phyloP scores from a whole-genome alignment of 768 basidiomycete species.

The Phanerochaete carnosa region DNA sequence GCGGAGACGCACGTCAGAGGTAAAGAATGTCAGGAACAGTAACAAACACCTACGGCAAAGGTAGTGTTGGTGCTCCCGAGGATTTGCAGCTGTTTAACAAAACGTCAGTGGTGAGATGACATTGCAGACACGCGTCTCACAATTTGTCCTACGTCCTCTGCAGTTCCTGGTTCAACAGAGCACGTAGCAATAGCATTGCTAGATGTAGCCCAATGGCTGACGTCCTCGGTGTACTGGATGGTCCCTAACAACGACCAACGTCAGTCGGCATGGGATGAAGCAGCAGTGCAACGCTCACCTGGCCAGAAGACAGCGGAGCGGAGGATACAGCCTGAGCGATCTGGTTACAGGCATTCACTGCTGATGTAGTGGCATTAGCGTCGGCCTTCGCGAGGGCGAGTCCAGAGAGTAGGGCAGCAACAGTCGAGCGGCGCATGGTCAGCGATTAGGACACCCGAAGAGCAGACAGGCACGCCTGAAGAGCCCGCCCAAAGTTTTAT shows the following conservation, averaged over 20 bases:
- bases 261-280: neutral
- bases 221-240: slow-evolving; percentile 36
- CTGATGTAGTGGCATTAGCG: neutral
- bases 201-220: slow-evolving; percentile 50
- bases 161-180: slow-evolving; percentile 55
- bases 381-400: neutral
- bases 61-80: slow-evolving; percentile 41
- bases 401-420: neutral
- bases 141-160: slow-evolving; percentile 46
- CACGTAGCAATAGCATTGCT: slow-evolving; percentile 45
- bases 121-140: slow-evolving; percentile 27
- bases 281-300: slow-evolving; percentile 30
- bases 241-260: slow-evolving; percentile 4
- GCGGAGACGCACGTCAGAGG: neutral
- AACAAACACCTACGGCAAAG: slow-evolving; percentile 44
- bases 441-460: too few species aligned
- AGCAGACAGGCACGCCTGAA: too few species aligned
- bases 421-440: neutral
- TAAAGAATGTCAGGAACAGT: neutral
- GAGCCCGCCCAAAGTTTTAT: too few species aligned
- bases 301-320: slow-evolving; percentile 45
- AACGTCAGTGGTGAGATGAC: neutral
- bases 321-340: slow-evolving; percentile 31
- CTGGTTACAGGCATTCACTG: neutral
- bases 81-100: slow-evolving; percentile 41